Base-by-base conservation (phyloP, 2,329 filamentous ascomycete genomes). In the Talaromyces sp. region DNA sequence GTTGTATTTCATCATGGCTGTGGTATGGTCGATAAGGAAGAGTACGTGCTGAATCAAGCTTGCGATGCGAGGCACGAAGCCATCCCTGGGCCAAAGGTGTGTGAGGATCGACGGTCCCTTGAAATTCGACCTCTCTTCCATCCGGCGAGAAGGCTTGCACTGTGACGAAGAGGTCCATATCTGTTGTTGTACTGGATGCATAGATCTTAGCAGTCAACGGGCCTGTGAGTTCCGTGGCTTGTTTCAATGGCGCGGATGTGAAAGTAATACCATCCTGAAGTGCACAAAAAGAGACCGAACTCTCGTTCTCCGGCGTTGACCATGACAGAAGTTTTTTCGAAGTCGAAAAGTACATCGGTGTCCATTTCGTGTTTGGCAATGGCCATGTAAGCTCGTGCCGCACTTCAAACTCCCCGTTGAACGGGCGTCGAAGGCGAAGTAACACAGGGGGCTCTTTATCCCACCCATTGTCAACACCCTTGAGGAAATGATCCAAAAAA, bases 1-100 rank as follows among this genome's bases (percentile, higher is more conserved):
- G 56, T 11, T 59, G 56, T 8, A 59, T 59, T 19, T 59, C 56
- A 11, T 59, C 36, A 59, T 59, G 56, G n/a, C 34, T 59, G 36
- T 65, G 54, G 31, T 65, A 65, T 27, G 63, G 63, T 58, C 54
- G 56, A 31, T 65, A 38, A 38, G 36, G 53, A 15, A 64, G 36
- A 47, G 29, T 64, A 38, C 54, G 19, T 58, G 17, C 19, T 17
- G 53, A 27, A 22, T 60, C 58, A 22, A 61, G 53, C 27, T 60
- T 49, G n/a, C 54, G 56, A 60, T 63, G 61, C 27, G 61, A 63
- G 29, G 61, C 61, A 13, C 61, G 61, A 22, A 63, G 43, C 61
- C 61, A 63, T n/a, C 61, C 61, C 19, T 59, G 56, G 15, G 56
- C 56, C 27, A 43, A 29, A n/a, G 56, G 56, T 6, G 56, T 59